Base-by-base conservation (phyloP, 1,284 basidiomycete species). In the Cerioporus squamosus region DNA sequence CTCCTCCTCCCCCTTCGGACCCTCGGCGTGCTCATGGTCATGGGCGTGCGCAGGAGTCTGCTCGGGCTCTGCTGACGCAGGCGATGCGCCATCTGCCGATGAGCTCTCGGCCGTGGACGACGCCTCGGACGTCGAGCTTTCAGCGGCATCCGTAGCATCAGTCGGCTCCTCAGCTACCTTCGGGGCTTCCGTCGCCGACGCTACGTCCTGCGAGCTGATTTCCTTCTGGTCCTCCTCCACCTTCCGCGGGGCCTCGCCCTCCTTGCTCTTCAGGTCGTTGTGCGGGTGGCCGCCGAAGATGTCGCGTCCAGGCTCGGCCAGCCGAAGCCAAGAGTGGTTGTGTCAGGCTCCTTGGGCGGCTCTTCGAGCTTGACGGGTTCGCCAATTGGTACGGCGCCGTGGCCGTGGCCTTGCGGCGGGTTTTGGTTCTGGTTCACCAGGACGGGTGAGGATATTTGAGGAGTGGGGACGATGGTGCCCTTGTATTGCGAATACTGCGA, bases 301-400 rank as follows among this genome's bases (percentile, higher is more conserved):
- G 66, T 91, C 85, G 10, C 74, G 78, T 0, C 89, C 89, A 4
- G 90, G 90, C 64, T 90, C 87, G 0, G 86, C 74, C 63, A 80
- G 29, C 79, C 82, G 22, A 78, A 72, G 8, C 78, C 73, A 9
- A 82, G 68, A 0, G 73, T 72, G 2, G 83, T 85, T 23, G 75
- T 67, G 18, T 65, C 66, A 3, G 60, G 44, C n/a, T 65, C 66
- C 14, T 63, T 64, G 15, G 60, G 55, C 6, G 52, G 59, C 18
- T 66, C 51, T 18, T 52, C 59, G 14, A 59, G 60, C 50, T 69
- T 60, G 2, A 49, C 68, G 5, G 68, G 66, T 44, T 79, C 77
- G 29, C 80, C 76, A 8, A 84, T 77, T 4, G 83, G 78, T 24
- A 84, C 76, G 1, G 74, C 22, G 71, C 66, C 79, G 14, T 80